Conservation (phyloP, 331 rosid species). For the Prunus yedoensis region DNA sequence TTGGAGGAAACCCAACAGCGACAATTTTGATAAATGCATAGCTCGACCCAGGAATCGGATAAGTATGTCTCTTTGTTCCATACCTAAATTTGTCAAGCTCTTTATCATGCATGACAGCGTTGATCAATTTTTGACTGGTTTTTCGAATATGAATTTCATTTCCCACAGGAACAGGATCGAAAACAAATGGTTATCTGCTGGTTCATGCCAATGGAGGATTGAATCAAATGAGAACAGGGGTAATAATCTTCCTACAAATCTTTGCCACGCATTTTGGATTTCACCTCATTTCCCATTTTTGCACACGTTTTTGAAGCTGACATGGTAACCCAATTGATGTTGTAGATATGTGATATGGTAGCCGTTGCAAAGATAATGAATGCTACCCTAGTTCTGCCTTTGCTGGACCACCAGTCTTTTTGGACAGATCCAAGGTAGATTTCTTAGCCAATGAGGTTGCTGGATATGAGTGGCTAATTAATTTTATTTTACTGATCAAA, state of each 20-base stretch:
- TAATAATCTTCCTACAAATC: conserved; percentile 25
- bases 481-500: not conserved
- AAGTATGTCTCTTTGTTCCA: conserved; percentile 43
- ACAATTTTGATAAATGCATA: conserved; percentile 59
- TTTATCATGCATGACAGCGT: not conserved
- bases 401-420: conserved; percentile 87
- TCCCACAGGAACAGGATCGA: conserved; percentile 39
- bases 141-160: not conserved
- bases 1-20: conserved; percentile 85
- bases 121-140: not conserved
- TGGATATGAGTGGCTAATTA: not conserved
- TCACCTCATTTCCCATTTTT: not conserved
- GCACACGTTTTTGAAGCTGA: conserved; percentile 28
- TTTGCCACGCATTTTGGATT: not conserved
- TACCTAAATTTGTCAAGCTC: not conserved
- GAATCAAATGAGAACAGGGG: conserved; percentile 99
- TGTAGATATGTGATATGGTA: conserved; percentile 99
- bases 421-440: conserved; percentile 99
- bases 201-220: conserved; percentile 97
- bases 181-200: conserved; percentile 84
- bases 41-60: conserved; percentile 51
- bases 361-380: conserved; percentile 96
- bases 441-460: not conserved
- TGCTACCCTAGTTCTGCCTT: conserved; percentile 94
- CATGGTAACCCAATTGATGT: conserved; percentile 4